Percentiles rank a stretch among this genome's conserved stretches.
Evolutionary conservation across 306 rosid genomes (phyloP).

Genomic region (Lathyrus sativus): DNA sequence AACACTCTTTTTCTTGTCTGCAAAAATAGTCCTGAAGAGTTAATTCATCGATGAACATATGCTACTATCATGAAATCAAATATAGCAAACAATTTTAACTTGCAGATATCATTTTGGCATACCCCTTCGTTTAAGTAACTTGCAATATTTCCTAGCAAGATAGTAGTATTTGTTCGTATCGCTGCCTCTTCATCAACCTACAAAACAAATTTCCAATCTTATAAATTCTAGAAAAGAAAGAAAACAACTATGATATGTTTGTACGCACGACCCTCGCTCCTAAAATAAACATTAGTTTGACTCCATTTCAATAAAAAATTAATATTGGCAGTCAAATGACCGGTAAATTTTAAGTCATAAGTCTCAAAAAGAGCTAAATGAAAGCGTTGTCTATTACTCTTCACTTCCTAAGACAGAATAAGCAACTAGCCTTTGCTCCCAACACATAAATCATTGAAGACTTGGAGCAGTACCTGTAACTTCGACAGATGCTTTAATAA

Average conservation of each 20-base stretch:
- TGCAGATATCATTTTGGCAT: conserved; percentile 42
- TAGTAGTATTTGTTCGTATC: conserved; percentile 95
- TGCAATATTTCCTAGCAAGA: conserved; percentile 92
- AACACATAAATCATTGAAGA: conserved; percentile 26
- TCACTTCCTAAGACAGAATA: conserved; percentile 17
- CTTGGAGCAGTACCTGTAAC: conserved; percentile 74
- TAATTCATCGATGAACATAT: conserved; percentile 28
- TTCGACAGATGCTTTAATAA: conserved; percentile 93
- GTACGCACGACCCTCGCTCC: neutral
- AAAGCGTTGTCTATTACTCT: conserved; percentile 23
- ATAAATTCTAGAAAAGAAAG: conserved; percentile 19
- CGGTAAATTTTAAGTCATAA: conserved; percentile 8
- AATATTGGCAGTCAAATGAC: conserved; percentile 14
- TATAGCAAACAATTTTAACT: conserved; percentile 27
- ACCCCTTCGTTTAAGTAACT: conserved; percentile 93
- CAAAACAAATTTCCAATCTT: conserved; percentile 37
- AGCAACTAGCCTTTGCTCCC: conserved; percentile 25
- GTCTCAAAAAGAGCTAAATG: conserved; percentile 4
- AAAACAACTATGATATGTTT: neutral
- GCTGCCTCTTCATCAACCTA: conserved; percentile 99
- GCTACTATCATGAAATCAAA: conserved; percentile 34
- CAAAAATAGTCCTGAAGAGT: conserved; percentile 43
- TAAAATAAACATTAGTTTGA: neutral
- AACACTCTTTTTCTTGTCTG: conserved; percentile 98
- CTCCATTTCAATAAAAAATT: conserved; percentile 19